Base-by-base conservation (phyloP, 1,284 basidiomycete species). In the Leccinum subspadiceum region DNA sequence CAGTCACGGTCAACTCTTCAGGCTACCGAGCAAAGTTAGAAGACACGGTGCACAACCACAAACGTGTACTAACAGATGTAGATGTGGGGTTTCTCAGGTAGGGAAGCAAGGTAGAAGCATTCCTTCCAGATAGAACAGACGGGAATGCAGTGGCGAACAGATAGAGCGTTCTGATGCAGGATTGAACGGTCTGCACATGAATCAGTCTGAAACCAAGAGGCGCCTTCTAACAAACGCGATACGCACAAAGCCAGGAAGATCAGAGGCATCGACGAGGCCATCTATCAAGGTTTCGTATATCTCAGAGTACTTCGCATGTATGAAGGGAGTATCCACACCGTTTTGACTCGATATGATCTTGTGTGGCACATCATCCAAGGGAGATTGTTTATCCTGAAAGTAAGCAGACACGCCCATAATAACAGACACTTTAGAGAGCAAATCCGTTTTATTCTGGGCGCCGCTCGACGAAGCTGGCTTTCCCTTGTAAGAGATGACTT, bases 331-430 rank as follows among this genome's bases (percentile, higher is more conserved):
- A 24, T 24, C 22, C 1, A 24, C 22, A 24, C 22, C 22, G 22
- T 24, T 24, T 24, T 24, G 22, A 24, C 78, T 79, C 9, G 73
- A 71, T 71, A 94, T 87, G 31, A 94, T 90, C 73, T 87, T 90
- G 68, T 90, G 86, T 31, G 98, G 77, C 26, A 96, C 78, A 60
- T 92, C 88, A 70, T 98, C 94, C 35, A 98, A 76, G 1, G 92
- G 89, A 12, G 89, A 90, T 55, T 93, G 88, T 0, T 87, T 82
- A 65, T 95, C 94, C 65, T 86, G 87, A 76, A 92, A 93, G 60
- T 87, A 83, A 3, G 86, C 85, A 2, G 92, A 84, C 0, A 96
- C 90, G 4, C 88, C 87, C 84, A 96, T 93, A 65, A 98, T 88
- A 10, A 96, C 82, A 1, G 81, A 81, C 13, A 91, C 89, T 68